These are phyloP conservation scores for Scutellaria galericulata DNA, from an alignment of 257 asterid species.

Conservation along the genomic window DNA sequence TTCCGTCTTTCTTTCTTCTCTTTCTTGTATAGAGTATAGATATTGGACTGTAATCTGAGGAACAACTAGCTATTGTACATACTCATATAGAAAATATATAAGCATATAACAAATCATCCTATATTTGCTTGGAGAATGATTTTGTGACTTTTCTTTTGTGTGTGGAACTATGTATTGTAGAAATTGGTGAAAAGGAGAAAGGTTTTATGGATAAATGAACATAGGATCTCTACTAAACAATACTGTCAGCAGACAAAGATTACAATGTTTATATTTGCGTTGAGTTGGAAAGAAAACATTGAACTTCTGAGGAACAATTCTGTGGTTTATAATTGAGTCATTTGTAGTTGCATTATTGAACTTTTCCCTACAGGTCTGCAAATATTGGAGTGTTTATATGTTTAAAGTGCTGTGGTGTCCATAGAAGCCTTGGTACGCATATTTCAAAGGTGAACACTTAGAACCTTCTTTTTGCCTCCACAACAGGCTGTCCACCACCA, in stretches of 20 bases:
- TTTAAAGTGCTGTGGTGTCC: constrained; percentile 96
- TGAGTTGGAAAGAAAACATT: neutral
- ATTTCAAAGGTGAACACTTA: constrained; percentile 73
- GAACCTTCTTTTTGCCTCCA: constrained; percentile 7
- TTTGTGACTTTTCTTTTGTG: neutral
- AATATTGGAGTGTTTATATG: constrained; percentile 97
- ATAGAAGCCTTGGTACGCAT: constrained; percentile 95
- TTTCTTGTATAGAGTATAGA: neutral
- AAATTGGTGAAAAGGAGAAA: neutral
- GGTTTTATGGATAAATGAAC: neutral
- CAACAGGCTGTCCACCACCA: constrained; percentile 11
- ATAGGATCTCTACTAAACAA: neutral
- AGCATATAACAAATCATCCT: neutral
- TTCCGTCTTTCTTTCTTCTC: neutral
- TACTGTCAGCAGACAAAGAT: neutral
- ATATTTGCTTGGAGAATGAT: neutral
- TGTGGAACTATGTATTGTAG: neutral
- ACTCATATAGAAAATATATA: constrained; percentile 5
- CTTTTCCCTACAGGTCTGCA: constrained; percentile 65
- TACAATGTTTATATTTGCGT: neutral
- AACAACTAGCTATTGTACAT: neutral
- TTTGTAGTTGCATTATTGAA: constrained; percentile 8
- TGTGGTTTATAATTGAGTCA: constrained; percentile 9
- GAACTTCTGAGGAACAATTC: neutral
- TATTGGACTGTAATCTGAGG: neutral